Evolutionary conservation across 176 grass and related monocot species (phyloP).

Genomic region (Carex myosuroides): DNA sequence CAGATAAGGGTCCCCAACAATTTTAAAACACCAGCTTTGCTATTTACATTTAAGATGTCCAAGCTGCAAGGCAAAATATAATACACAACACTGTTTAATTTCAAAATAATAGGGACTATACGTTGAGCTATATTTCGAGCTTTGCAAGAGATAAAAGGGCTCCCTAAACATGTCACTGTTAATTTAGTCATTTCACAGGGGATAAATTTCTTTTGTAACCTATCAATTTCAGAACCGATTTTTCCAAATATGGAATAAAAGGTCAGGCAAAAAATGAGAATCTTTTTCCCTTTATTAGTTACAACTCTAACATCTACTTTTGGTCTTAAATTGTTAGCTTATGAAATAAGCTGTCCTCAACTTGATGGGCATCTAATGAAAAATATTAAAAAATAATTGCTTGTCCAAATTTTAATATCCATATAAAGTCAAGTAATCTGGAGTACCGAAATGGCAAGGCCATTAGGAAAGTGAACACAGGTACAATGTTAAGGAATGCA

Average conservation of each 20-base stretch:
- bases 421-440: background rate
- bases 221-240: background rate
- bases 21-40: constrained; percentile 49
- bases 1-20: constrained; percentile 53
- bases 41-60: constrained; percentile 44
- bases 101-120: background rate
- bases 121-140: background rate
- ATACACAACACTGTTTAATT: background rate
- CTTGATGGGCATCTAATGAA: background rate
- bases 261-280: background rate
- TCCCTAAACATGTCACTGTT: background rate
- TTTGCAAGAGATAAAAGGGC: background rate
- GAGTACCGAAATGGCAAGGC: constrained; percentile 48
- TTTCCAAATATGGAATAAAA: background rate
- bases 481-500: constrained; percentile 82
- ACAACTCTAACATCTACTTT: background rate
- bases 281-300: background rate
- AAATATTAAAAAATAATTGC: background rate
- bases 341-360: background rate
- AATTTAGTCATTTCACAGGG: background rate
- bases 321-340: background rate
- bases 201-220: background rate
- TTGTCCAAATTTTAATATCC: background rate
- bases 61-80: constrained; percentile 23
- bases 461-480: constrained; percentile 74